Evolutionary conservation across 2,329 filamentous ascomycete species (phyloP), one percentile per base, ranked within the genome.

Genomic region (Fusarium armeniacum): DNA sequence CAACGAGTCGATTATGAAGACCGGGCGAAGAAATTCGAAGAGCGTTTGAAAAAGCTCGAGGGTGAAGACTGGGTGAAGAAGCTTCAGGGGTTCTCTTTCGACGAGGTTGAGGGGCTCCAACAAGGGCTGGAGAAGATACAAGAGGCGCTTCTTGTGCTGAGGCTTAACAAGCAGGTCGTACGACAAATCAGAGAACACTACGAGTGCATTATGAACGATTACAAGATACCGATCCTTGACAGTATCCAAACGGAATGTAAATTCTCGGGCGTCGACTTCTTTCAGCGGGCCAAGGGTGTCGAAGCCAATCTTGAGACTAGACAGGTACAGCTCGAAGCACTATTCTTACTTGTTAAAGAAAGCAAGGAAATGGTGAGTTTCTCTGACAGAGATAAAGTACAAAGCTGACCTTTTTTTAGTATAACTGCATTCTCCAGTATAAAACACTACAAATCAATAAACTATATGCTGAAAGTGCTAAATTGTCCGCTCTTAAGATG

Each of bases 381-480:
- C 6, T 20, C 1, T 2, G 26, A 3, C 8, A 16, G 8, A 4
- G 3, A 45, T 18, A 1, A 12, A 18, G 11, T 18, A 2, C 5
- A 7, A 11, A 3, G 1, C 52, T 64, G 2, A 61, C 6, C 3
- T 5, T 2, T 18, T 5, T 33, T 20, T 20, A 71, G 69, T 71
- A 69, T 5, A 56, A 71, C 5, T 20, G 30, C 1, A 66, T 71
- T 40, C 47, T 71, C 0, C 67, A 71, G 6, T 62, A 69, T 15
- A 64, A 67, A 16, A 51, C 43, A 3, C 20, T 66, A 2, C 64
- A 60, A 3, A 62, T 57, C 3, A 63, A 56, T 28, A 68, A 65
- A 26, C 57, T 71, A 4, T 71, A 71, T 5, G 68, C 65, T 1
- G 65, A 63, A 8, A 62, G 57, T 11, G 64, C 69, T 6, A 57